These are phyloP conservation scores for Hibiscus mutabilis DNA, from an alignment of 345 rosid genomes.

Conservation along the genomic window DNA sequence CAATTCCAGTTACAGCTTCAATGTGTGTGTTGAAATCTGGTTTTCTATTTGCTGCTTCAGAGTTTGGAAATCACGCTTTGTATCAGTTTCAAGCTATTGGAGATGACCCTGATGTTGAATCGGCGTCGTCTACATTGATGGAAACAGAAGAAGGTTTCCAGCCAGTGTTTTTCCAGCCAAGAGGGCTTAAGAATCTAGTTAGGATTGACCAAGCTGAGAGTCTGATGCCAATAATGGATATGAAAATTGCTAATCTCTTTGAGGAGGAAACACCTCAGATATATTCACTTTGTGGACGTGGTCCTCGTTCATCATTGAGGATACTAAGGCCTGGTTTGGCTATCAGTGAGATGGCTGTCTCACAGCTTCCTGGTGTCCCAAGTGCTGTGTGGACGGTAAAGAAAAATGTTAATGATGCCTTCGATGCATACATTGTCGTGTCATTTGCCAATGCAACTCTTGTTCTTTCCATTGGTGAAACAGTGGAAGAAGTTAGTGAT, in stretches of 20 bases:
- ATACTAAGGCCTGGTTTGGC: conserved; percentile 94
- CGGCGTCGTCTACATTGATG: conserved; percentile 82
- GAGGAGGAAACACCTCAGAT: conserved; percentile 98
- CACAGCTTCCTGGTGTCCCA: conserved; percentile 98
- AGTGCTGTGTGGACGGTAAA: conserved; percentile 99
- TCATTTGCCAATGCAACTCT: conserved; percentile 93
- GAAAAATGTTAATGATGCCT: conserved; percentile 79
- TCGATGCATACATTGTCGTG: conserved; percentile 96
- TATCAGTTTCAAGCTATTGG: conserved; percentile 97
- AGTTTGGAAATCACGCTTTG: conserved; percentile 91
- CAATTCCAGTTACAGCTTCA: conserved; percentile 77
- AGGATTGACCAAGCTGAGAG: conserved; percentile 96
- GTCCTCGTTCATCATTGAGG: conserved; percentile 92
- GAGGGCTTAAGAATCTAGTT: conserved; percentile 84
- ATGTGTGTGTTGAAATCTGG: conserved; percentile 91
- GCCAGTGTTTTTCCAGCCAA: conserved; percentile 91
- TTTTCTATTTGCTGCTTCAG: conserved; percentile 84
- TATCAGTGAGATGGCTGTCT: conserved; percentile 94
- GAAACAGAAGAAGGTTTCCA: conserved; percentile 96
- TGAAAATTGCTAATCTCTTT: conserved; percentile 82
- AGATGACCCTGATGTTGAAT: conserved; percentile 83
- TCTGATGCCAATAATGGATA: conserved; percentile 97
- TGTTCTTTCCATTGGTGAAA: conserved; percentile 97
- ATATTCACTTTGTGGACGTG: conserved; percentile 85
- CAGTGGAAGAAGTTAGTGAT: conserved; percentile 91